phyloP scores from a whole-genome alignment of 176 grass and related monocot genomes.

The Eleusine coracana region DNA sequence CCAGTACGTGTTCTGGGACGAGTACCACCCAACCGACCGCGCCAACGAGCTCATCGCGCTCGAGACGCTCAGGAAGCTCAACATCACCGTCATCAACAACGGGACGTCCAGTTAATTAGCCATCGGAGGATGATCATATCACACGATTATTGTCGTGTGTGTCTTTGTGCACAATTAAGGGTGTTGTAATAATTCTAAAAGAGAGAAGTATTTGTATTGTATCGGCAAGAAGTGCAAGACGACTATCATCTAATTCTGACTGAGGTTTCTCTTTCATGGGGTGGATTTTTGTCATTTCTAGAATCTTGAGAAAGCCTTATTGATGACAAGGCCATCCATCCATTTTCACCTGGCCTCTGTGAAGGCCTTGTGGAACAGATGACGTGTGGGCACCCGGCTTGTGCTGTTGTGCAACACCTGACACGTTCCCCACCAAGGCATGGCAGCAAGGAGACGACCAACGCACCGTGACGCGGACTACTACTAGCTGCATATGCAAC shows the following conservation, averaged over 20 bases:
- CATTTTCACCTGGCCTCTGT: too few relatives aligned
- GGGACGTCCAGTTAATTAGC: slow-evolving; percentile 23
- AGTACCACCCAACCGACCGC: slow-evolving; percentile 92
- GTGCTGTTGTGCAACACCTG: too few relatives aligned
- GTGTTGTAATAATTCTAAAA: too few relatives aligned
- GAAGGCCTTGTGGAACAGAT: background rate
- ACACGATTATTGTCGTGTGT: background rate
- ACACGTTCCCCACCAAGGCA: too few relatives aligned
- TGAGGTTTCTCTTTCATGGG: background rate
- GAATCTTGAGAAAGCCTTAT: too few relatives aligned
- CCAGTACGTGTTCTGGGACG: slow-evolving; percentile 94
- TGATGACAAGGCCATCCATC: too few relatives aligned
- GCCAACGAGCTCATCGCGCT: slow-evolving; percentile 93
- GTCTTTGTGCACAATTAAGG: background rate
- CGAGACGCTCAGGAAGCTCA: slow-evolving; percentile 73
- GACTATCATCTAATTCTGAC: too few relatives aligned
- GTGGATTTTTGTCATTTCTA: background rate
- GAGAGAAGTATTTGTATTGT: background rate
- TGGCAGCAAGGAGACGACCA: too few relatives aligned
- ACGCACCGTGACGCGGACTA: too few relatives aligned
- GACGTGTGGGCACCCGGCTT: too few relatives aligned
- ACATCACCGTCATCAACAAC: slow-evolving; percentile 59
- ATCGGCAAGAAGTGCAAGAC: too few relatives aligned
- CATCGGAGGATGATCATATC: background rate
- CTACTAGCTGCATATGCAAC: too few relatives aligned